phyloP scores from a whole-genome alignment of 371 early-diverging fungal genomes.

The Mucor saturninus region DNA sequence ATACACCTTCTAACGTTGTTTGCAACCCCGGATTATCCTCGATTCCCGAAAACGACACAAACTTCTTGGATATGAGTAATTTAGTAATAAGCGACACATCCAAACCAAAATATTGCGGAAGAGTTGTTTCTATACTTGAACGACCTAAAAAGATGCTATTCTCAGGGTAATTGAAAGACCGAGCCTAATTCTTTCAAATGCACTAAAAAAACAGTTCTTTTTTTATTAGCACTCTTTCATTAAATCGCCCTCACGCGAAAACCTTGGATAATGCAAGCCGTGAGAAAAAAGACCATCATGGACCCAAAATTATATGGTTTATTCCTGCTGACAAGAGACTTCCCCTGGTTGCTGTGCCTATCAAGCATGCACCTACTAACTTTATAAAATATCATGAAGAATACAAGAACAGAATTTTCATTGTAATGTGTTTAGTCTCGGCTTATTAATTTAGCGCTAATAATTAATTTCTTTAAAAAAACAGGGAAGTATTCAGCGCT shows the following conservation, averaged over 20 bases:
- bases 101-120: slow-evolving; percentile 39
- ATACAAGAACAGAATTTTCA: slow-evolving; percentile 41
- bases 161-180: slow-evolving; percentile 35
- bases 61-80: neutral
- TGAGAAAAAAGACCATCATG: slow-evolving; percentile 28
- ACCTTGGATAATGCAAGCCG: slow-evolving; percentile 20
- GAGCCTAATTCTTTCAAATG: neutral
- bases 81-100: neutral
- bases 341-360: slow-evolving; percentile 65
- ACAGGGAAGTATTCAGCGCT: slow-evolving; percentile 42
- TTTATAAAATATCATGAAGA: slow-evolving; percentile 44
- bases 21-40: slow-evolving; percentile 20
- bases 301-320: slow-evolving; percentile 62
- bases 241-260: slow-evolving; percentile 34
- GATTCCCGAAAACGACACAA: slow-evolving; percentile 29
- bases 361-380: slow-evolving; percentile 38
- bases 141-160: slow-evolving; percentile 36
- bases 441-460: neutral
- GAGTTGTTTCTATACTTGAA: slow-evolving; percentile 41
- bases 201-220: neutral
- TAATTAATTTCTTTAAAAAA: neutral
- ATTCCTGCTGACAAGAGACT: slow-evolving; percentile 65
- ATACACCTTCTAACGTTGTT: neutral
- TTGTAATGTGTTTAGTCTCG: slow-evolving; percentile 23
- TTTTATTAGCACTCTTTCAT: slow-evolving; percentile 31